Conservation (phyloP, 129 eudicot species). For the Tanacetum coccineum region DNA sequence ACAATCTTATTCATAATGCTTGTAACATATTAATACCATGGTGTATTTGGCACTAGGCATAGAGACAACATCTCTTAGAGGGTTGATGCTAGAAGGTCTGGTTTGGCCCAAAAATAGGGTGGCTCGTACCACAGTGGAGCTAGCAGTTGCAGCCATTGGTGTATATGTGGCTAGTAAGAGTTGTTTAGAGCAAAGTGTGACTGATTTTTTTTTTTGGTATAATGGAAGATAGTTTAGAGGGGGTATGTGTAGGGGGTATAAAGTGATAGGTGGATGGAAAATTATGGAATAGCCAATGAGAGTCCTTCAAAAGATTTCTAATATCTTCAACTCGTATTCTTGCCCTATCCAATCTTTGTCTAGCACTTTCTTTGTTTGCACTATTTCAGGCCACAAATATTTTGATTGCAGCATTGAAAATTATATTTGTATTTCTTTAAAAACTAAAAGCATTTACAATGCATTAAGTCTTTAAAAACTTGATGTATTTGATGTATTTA, state of each 20-base stretch:
- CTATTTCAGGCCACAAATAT: not conserved
- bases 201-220: not conserved
- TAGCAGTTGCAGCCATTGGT: slow-evolving; percentile 56
- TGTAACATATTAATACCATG: slow-evolving; percentile 61
- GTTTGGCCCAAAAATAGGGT: slow-evolving; percentile 71
- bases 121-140: slow-evolving; percentile 57
- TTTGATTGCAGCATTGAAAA: no score
- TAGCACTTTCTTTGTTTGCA: not conserved
- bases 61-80: slow-evolving; percentile 54
- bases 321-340: slow-evolving; percentile 44
- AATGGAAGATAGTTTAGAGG: slow-evolving; percentile 12
- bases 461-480: no score
- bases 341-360: slow-evolving; percentile 53
- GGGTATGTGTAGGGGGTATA: slow-evolving; percentile 32
- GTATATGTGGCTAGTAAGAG: slow-evolving; percentile 1
- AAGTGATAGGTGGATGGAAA: slow-evolving; percentile 37
- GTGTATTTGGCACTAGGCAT: slow-evolving; percentile 56
- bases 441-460: no score
- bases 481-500: no score
- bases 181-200: slow-evolving; percentile 1
- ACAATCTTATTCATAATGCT: no score
- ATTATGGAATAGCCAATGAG: slow-evolving; percentile 51
- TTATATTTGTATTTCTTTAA: no score
- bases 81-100: slow-evolving; percentile 42
- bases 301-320: slow-evolving; percentile 40